These are phyloP conservation scores for Benincasa hispida DNA, from an alignment of 306 rosid species.

Conservation along the genomic window DNA sequence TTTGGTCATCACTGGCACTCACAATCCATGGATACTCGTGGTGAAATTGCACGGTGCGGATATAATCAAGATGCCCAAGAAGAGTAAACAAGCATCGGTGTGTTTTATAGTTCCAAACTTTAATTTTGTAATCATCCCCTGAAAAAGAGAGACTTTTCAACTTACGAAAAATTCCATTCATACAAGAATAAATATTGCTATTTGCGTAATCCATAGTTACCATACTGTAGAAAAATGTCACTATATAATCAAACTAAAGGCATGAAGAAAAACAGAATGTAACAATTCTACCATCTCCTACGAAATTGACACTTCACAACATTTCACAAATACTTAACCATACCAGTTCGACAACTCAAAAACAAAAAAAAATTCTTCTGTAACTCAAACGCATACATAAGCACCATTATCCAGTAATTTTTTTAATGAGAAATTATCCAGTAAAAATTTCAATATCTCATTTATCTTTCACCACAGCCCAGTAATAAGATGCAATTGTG, in stretches of 20 bases:
- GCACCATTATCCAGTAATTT: neutral
- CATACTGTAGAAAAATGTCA: neutral
- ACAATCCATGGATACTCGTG: constrained; percentile 95
- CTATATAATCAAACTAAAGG: neutral
- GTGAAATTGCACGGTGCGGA: constrained; percentile 95
- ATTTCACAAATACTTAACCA: neutral
- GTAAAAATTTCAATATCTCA: neutral
- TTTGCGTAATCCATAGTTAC: neutral
- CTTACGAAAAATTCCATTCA: neutral
- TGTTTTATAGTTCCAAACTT: constrained; percentile 97
- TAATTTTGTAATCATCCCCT: constrained; percentile 99
- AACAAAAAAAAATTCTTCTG: neutral
- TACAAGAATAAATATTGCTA: neutral
- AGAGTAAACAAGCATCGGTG: constrained; percentile 92
- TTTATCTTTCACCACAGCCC: neutral
- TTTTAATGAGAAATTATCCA: neutral
- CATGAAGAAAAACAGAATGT: neutral
- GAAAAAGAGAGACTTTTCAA: constrained; percentile 13
- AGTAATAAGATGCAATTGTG: neutral
- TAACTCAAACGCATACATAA: neutral
- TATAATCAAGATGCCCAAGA: constrained; percentile 93
- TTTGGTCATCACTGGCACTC: constrained; percentile 97
- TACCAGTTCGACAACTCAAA: neutral
- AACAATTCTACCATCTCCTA: neutral
- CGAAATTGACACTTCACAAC: neutral